These are phyloP conservation scores for Xylaria sp. DNA, from an alignment of 2,329 filamentous ascomycete genomes.

Conservation along the genomic window DNA sequence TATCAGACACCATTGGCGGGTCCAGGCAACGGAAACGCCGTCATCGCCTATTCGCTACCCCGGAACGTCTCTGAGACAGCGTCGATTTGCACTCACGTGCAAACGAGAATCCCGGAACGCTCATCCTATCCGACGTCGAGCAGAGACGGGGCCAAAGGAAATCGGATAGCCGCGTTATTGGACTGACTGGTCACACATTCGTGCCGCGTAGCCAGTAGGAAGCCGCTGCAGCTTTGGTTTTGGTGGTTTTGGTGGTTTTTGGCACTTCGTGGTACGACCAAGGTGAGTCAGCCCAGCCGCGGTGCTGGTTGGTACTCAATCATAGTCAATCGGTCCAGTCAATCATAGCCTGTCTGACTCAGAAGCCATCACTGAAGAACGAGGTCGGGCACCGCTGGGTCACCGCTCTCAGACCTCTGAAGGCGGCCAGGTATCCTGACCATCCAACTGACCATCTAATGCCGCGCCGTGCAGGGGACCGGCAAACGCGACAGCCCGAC, in stretches of 20 bases:
- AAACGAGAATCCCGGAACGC: slow-evolving; percentile 17
- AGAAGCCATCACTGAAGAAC: slow-evolving; percentile 40
- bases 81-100: slow-evolving; percentile 24
- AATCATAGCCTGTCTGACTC: slow-evolving; percentile 44
- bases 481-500: slow-evolving; percentile 36
- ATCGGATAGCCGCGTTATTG: slow-evolving; percentile 17
- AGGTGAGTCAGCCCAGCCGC: slow-evolving; percentile 45
- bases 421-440: slow-evolving; percentile 37
- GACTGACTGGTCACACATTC: slow-evolving; percentile 18
- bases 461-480: slow-evolving; percentile 44
- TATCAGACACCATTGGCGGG: slow-evolving; percentile 23
- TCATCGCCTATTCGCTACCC: slow-evolving; percentile 23
- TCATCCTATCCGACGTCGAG: slow-evolving; percentile 15
- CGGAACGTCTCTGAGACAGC: slow-evolving; percentile 34
- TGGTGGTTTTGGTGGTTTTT: neutral
- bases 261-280: slow-evolving; percentile 40
- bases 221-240: slow-evolving; percentile 23
- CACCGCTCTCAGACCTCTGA: slow-evolving; percentile 31
- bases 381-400: slow-evolving; percentile 36
- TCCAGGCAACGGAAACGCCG: slow-evolving; percentile 23
- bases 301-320: slow-evolving; percentile 38
- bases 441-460: slow-evolving; percentile 43
- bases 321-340: slow-evolving; percentile 23
- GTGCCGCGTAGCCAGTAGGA: slow-evolving; percentile 29
- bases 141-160: slow-evolving; percentile 5